These are phyloP conservation scores for Ophiocordyceps camponoti-floridani DNA, from an alignment of 2,329 filamentous ascomycete genomes.

Conservation along the genomic window DNA sequence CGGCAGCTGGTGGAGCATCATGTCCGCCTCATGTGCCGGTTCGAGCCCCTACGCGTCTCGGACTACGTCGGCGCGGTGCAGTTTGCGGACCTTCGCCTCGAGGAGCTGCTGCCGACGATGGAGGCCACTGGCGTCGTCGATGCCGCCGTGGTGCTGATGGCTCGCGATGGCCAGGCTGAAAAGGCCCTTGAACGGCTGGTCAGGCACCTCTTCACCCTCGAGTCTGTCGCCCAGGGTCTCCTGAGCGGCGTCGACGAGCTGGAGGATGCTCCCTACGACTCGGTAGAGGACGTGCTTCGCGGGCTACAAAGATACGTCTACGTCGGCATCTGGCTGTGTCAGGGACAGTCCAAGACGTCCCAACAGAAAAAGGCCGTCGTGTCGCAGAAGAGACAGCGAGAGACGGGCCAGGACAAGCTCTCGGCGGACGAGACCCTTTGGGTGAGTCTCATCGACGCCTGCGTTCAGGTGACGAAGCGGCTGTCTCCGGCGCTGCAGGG, in stretches of 20 bases:
- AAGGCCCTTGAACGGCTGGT: constrained; percentile 73
- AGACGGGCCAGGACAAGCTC: constrained; percentile 22
- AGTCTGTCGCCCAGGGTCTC: constrained; percentile 60
- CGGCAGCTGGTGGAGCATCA: constrained; percentile 63
- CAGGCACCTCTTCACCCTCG: constrained; percentile 62
- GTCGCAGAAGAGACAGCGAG: constrained; percentile 32
- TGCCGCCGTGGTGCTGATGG: constrained; percentile 80
- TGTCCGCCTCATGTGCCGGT: constrained; percentile 78
- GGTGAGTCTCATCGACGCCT: constrained; percentile 41
- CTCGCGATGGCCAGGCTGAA: constrained; percentile 66
- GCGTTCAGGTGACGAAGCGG: constrained; percentile 45
- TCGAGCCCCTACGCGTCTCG: constrained; percentile 65
- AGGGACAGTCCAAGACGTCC: constrained; percentile 55
- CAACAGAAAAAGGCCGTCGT: constrained; percentile 19
- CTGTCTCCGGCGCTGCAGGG: constrained; percentile 37
- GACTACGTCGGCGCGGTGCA: constrained; percentile 67
- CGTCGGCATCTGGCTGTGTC: constrained; percentile 91
- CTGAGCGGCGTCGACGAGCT: constrained; percentile 43
- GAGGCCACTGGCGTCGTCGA: constrained; percentile 83
- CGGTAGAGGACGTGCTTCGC: constrained; percentile 55
- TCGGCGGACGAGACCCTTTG: constrained; percentile 37
- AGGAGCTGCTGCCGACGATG: constrained; percentile 68
- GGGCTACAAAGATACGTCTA: constrained; percentile 77
- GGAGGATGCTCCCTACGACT: constrained; percentile 29
- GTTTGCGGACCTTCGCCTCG: constrained; percentile 60